Conservation (phyloP, 768 basidiomycete species). For the Hydnomerulius pinastri region DNA sequence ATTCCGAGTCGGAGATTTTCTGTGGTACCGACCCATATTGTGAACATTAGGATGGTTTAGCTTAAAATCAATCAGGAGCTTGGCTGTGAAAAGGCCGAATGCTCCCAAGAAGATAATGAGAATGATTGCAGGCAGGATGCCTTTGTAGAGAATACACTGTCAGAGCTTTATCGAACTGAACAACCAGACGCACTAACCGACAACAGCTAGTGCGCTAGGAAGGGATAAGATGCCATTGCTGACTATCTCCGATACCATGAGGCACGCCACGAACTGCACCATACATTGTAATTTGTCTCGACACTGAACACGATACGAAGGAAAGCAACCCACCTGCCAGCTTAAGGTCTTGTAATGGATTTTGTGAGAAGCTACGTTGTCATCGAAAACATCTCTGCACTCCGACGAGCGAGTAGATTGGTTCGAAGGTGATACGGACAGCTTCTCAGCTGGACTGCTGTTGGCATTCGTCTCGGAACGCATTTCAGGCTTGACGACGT, state of each 20-base stretch:
- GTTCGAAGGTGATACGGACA: background rate
- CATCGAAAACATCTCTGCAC: background rate
- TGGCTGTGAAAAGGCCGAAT: slow-evolving; percentile 52
- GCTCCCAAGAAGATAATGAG: slow-evolving; percentile 50
- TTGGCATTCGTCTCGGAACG: too few species aligned
- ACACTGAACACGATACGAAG: background rate
- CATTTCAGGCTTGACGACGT: too few species aligned
- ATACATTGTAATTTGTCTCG: too few species aligned
- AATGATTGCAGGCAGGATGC: slow-evolving; percentile 50
- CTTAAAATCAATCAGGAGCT: slow-evolving; percentile 55
- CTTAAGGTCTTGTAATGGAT: background rate
- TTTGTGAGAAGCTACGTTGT: background rate
- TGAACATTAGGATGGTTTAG: slow-evolving; percentile 53
- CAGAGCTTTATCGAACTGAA: too few species aligned
- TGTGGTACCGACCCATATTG: slow-evolving; percentile 48
- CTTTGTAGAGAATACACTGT: too few species aligned
- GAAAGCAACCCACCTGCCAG: background rate
- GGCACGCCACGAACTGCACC: background rate
- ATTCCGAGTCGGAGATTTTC: background rate
- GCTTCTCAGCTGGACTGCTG: too few species aligned
- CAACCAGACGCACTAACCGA: too few species aligned
- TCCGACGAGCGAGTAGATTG: background rate
- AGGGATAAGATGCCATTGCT: background rate
- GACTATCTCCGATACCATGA: background rate
- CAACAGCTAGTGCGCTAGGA: background rate